phyloP scores from a whole-genome alignment of 179 eudicot genomes.

The Dionaea muscipula region DNA sequence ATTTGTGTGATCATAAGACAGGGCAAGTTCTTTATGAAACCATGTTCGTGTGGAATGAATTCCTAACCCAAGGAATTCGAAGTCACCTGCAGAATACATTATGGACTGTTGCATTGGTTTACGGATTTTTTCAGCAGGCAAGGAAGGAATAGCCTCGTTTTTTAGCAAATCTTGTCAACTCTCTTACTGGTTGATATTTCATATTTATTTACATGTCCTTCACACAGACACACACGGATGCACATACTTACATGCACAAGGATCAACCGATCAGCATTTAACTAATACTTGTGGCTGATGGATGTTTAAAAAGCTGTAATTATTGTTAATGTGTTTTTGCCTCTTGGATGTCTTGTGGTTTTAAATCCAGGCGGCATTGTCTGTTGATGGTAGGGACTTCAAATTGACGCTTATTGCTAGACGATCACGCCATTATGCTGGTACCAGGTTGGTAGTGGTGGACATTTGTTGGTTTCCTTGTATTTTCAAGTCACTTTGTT shows the following conservation, averaged over 20 bases:
- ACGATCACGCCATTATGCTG: conserved; percentile 80
- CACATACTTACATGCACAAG: no score
- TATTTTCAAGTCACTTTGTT: no score
- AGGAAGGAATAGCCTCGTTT: neutral
- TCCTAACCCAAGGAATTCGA: conserved; percentile 50
- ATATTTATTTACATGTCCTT: no score
- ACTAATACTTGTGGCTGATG: no score
- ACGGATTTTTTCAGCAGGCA: conserved; percentile 93
- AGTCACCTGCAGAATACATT: conserved; percentile 48
- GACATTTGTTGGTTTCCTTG: no score
- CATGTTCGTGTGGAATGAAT: conserved; percentile 87
- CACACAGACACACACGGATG: no score
- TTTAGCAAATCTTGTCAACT: neutral
- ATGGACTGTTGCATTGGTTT: conserved; percentile 87
- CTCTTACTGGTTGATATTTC: no score
- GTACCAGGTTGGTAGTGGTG: conserved; percentile 40
- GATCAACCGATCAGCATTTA: no score
- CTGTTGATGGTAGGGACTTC: conserved; percentile 49
- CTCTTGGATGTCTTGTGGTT: neutral
- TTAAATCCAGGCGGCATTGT: conserved; percentile 41
- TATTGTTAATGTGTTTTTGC: neutral
- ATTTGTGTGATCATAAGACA: conserved; percentile 20
- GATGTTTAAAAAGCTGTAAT: no score
- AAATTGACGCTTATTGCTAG: conserved; percentile 66
- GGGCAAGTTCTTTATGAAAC: conserved; percentile 19